Evolutionary conservation across 2,329 filamentous ascomycete genomes (phyloP).

Genomic region (Colletotrichum truncatum): DNA sequence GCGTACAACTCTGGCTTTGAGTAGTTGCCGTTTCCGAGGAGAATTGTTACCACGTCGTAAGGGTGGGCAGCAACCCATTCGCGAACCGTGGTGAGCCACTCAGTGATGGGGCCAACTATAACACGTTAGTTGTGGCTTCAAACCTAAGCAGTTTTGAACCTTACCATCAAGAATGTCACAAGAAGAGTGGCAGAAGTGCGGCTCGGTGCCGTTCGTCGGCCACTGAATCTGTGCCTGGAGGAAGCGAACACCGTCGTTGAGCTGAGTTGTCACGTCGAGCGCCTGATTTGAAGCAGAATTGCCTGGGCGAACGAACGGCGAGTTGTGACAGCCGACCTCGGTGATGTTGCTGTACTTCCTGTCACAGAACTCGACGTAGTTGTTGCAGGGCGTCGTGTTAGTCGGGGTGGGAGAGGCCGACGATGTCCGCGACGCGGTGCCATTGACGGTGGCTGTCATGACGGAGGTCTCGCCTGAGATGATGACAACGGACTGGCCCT

Average conservation of each 20-base stretch:
- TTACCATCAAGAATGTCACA: conserved; percentile 78
- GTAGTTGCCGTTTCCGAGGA: conserved; percentile 86
- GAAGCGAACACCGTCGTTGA: conserved; percentile 79
- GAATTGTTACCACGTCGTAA: conserved; percentile 87
- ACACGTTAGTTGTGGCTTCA: not conserved
- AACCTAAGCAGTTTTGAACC: not conserved
- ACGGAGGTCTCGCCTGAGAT: conserved; percentile 55
- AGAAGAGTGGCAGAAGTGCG: conserved; percentile 85
- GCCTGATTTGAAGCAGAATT: conserved; percentile 82
- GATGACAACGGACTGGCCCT: conserved; percentile 48
- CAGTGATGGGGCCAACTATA: conserved; percentile 74
- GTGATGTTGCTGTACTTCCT: conserved; percentile 86
- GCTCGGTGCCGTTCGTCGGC: conserved; percentile 56
- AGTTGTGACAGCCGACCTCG: conserved; percentile 82
- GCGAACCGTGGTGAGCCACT: conserved; percentile 75
- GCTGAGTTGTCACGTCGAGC: conserved; percentile 72
- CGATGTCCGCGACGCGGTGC: conserved; percentile 51
- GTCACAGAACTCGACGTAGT: conserved; percentile 78
- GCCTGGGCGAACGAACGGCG: conserved; percentile 75
- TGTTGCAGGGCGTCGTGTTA: conserved; percentile 85
- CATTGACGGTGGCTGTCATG: conserved; percentile 50
- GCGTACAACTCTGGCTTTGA: conserved; percentile 71
- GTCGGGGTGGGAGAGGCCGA: conserved; percentile 56
- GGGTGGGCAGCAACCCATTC: conserved; percentile 80
- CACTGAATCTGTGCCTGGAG: conserved; percentile 72